Evolutionary conservation across 2,329 filamentous ascomycete species (phyloP).

Genomic region (Ceratocystis smalleyi): DNA sequence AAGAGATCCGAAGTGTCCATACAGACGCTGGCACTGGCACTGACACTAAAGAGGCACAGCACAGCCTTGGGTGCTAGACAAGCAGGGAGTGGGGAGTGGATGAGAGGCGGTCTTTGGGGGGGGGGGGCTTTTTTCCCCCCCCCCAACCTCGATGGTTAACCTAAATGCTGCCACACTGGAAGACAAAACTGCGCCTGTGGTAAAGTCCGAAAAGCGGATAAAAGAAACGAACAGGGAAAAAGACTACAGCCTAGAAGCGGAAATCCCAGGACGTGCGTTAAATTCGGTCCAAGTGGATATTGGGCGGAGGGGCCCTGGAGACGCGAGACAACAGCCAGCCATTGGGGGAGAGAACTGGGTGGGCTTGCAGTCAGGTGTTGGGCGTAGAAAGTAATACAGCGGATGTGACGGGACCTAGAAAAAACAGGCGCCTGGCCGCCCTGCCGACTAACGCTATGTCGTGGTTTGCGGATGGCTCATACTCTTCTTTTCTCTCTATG

Average conservation of each 20-base stretch:
- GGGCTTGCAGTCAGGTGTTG: background rate
- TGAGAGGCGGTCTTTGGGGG: no score
- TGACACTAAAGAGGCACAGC: no score
- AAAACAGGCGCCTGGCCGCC: background rate
- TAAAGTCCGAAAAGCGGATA: background rate
- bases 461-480: no score
- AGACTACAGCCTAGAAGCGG: background rate
- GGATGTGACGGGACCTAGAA: background rate
- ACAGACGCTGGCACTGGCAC: background rate
- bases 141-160: background rate
- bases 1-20: background rate
- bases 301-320: background rate
- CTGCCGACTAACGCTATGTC: no score
- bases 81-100: no score
- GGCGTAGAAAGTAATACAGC: background rate
- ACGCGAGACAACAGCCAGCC: background rate
- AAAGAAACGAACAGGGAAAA: background rate
- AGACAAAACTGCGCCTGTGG: background rate
- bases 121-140: no score
- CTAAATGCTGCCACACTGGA: background rate
- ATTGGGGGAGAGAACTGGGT: background rate
- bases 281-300: no score
- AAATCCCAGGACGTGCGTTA: background rate
- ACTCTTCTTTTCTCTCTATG: no score
- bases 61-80: no score